Percentiles rank a stretch among this genome's conserved stretches.
Conservation (phyloP, 768 basidiomycete genomes). For the Boletus tylopilopsis region DNA sequence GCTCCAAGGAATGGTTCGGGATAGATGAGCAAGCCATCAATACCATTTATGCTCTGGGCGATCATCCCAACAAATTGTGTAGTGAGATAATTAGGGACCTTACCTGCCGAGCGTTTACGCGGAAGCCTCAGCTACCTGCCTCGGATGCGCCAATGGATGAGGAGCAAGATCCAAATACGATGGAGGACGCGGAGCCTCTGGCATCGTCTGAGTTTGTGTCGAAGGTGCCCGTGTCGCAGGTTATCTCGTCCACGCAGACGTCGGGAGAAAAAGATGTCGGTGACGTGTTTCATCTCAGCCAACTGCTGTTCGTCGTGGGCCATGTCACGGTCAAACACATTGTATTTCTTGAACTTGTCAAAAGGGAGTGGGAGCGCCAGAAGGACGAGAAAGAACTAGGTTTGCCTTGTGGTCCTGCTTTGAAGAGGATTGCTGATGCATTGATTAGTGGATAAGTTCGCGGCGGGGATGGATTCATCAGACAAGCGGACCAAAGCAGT, state of each 20-base stretch:
- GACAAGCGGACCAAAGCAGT: slow-evolving; percentile 49
- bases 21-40: slow-evolving; percentile 97
- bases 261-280: slow-evolving; percentile 52
- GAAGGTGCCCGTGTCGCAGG: slow-evolving; percentile 18
- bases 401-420: slow-evolving; percentile 31
- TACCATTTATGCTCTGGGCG: slow-evolving; percentile 90
- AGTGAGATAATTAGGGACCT: slow-evolving; percentile 77
- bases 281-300: slow-evolving; percentile 85
- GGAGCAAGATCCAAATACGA: slow-evolving; percentile 44
- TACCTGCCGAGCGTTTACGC: slow-evolving; percentile 65
- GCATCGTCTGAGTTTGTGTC: slow-evolving; percentile 20
- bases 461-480: slow-evolving; percentile 34
- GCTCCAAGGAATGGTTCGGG: slow-evolving; percentile 92
- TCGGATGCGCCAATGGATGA: slow-evolving; percentile 2
- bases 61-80: slow-evolving; percentile 87
- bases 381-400: slow-evolving; percentile 86
- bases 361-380: slow-evolving; percentile 93
- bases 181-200: slow-evolving; percentile 44
- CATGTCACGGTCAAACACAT: slow-evolving; percentile 98
- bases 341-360: slow-evolving; percentile 91
- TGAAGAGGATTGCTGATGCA: background rate
- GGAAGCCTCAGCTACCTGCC: slow-evolving; percentile 15
- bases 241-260: slow-evolving; percentile 6
- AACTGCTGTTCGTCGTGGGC: slow-evolving; percentile 93
- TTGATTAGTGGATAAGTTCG: slow-evolving; percentile 56